Conservation (phyloP, 306 rosid species). For the Fragaria ananassa region DNA sequence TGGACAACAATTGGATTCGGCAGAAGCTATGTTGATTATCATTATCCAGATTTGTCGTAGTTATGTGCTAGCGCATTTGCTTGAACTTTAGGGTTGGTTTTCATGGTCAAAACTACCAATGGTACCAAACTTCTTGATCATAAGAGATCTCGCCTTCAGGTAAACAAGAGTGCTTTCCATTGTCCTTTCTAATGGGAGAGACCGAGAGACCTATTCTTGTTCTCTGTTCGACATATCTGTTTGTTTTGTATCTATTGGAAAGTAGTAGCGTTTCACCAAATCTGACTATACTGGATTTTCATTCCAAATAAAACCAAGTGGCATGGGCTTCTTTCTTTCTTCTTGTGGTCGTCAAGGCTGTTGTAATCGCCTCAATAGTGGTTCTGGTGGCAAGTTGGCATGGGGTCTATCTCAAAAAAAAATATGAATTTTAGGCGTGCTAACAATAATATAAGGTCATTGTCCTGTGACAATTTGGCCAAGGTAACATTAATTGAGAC, state of each 20-base stretch:
- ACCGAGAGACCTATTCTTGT: neutral
- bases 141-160: neutral
- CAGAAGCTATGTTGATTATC: neutral
- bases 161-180: neutral
- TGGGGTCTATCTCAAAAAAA: neutral
- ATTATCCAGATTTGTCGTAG: neutral
- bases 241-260: neutral
- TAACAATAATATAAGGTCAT: neutral
- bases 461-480: neutral
- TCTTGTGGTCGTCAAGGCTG: neutral
- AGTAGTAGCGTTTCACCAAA: neutral
- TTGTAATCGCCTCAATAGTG: constrained; percentile 4
- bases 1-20: neutral
- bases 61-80: neutral
- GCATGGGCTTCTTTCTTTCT: neutral
- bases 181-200: neutral
- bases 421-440: neutral
- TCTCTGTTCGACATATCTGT: neutral
- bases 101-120: neutral
- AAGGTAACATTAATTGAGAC: neutral
- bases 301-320: neutral
- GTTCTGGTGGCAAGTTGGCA: neutral
- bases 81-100: neutral
- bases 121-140: neutral
- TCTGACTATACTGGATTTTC: neutral